Base-by-base conservation (phyloP, 1,139 yeast genomes). In the Sugiyamaella neomexicana region DNA sequence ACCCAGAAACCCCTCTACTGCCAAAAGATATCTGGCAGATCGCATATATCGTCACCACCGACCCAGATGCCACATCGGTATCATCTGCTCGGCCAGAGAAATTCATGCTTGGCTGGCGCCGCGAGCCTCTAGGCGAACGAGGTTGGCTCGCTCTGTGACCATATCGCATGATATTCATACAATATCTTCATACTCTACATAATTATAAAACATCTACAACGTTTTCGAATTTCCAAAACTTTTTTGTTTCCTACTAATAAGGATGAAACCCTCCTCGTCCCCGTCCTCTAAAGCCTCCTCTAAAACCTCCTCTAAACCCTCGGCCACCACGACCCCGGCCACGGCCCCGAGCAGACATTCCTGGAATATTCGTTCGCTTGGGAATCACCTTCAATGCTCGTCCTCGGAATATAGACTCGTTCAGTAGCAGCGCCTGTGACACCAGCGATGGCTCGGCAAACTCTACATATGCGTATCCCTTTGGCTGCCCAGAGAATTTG, bases 381-480 rank as follows among this genome's bases (percentile, higher is more conserved):
- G 87, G 85, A 48, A 77, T 75, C 40, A 89, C 91, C 66, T 83
- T 86, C 62, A 89, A 74, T 48, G 79, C 80, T 57, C 96, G 77
- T 36, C 86, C 91, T 61, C 85, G 77, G 64, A 89, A 82, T 48
- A 75, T 74, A 2, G 82, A 73, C 32, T 88, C 95, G 64, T 86
- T 84, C 60, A 86, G 76, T 8, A 79, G 79, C 42, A 87, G 75
- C 0, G 96, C 95, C 60, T 80, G 77, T 16, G 80, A 73, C 1
- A 87, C 93, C 2, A 80, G 76, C 15, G 79, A 79, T 1, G 79
- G 79, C 64, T 82, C 85, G 36, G 83, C 81, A 67, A 86, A 88
- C 67, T 89, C 96, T 62, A 89, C 79, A 69, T 88, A 89, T 1
- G 96, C 96, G 72, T 79, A 88, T 3, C 96, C 96, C 69, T 86